These are phyloP conservation scores for Fusarium ambrosium DNA, from an alignment of 2,329 filamentous ascomycete species.

Conservation along the genomic window DNA sequence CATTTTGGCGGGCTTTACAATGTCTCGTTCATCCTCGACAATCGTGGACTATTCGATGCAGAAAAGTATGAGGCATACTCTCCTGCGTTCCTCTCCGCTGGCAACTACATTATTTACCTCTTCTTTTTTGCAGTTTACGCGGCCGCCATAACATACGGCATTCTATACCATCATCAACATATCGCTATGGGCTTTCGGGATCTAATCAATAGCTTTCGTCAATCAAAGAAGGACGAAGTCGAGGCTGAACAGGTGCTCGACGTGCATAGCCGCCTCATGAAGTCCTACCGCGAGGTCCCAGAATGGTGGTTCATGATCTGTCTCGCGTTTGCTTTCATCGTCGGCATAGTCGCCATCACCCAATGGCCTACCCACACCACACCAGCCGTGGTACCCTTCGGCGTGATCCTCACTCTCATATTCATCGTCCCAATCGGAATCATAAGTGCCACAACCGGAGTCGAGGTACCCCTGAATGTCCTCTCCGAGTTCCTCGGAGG, in stretches of 20 bases:
- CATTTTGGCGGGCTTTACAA: slow-evolving; percentile 57
- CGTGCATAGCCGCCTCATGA: slow-evolving; percentile 63
- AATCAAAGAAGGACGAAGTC: slow-evolving; percentile 42
- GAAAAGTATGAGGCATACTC: slow-evolving; percentile 58
- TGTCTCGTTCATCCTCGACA: slow-evolving; percentile 52
- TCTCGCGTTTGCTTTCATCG: slow-evolving; percentile 48
- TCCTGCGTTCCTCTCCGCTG: slow-evolving; percentile 57
- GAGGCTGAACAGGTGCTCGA: slow-evolving; percentile 47
- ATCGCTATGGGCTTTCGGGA: slow-evolving; percentile 54
- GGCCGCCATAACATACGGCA: slow-evolving; percentile 55
- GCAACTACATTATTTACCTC: slow-evolving; percentile 53
- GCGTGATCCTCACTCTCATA: slow-evolving; percentile 56
- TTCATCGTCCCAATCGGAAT: slow-evolving; percentile 62
- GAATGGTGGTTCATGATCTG: slow-evolving; percentile 62
- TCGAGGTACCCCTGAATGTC: slow-evolving; percentile 59
- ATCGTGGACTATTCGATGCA: slow-evolving; percentile 53
- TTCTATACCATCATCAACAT: slow-evolving; percentile 57
- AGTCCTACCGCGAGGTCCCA: slow-evolving; percentile 60
- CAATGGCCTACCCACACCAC: slow-evolving; percentile 60
- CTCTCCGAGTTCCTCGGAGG: slow-evolving; percentile 64
- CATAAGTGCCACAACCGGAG: slow-evolving; percentile 58
- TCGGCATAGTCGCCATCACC: slow-evolving; percentile 54
- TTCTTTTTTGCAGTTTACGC: slow-evolving; percentile 59
- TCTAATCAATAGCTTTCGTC: slow-evolving; percentile 45
- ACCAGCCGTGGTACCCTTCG: slow-evolving; percentile 59